phyloP scores from a whole-genome alignment of 1,284 basidiomycete genomes.

The Sporisorium scitamineum region DNA sequence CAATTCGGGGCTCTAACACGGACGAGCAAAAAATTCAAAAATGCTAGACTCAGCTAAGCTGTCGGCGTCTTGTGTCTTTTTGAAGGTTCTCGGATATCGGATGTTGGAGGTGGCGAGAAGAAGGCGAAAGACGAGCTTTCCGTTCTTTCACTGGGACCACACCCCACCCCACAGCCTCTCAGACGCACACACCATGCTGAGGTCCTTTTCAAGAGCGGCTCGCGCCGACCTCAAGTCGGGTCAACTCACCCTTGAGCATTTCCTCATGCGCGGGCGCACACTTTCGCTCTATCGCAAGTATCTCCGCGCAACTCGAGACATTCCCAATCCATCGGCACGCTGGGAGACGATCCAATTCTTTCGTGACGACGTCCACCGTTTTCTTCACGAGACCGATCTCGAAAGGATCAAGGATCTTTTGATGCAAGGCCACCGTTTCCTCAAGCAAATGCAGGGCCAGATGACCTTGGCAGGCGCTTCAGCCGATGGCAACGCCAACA shows the following conservation, averaged over 20 bases:
- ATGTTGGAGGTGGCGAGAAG: conserved; percentile 18
- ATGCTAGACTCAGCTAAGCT: not conserved
- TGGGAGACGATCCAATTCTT: conserved; percentile 61
- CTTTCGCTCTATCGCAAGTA: conserved; percentile 58
- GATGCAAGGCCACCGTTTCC: conserved; percentile 47
- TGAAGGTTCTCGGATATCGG: conserved; percentile 26
- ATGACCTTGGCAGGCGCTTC: conserved; percentile 49
- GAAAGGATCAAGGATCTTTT: conserved; percentile 45
- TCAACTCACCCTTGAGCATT: conserved; percentile 56
- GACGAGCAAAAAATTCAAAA: not conserved
- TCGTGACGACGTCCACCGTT: conserved; percentile 43
- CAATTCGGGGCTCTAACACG: not conserved
- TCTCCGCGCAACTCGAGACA: conserved; percentile 56
- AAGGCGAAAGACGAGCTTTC: not conserved
- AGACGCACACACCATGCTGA: conserved; percentile 11
- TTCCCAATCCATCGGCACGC: conserved; percentile 57
- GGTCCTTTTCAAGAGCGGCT: conserved; percentile 21
- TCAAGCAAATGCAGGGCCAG: conserved; percentile 57
- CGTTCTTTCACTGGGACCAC: not conserved
- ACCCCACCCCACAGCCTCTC: not conserved
- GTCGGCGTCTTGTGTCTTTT: not conserved
- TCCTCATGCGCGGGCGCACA: conserved; percentile 47
- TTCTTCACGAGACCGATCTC: conserved; percentile 39
- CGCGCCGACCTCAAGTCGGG: conserved; percentile 37
- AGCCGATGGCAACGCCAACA: conserved; percentile 15